Base-by-base conservation (phyloP, 164 flowering plant species). In the Warburgia ugandensis region DNA sequence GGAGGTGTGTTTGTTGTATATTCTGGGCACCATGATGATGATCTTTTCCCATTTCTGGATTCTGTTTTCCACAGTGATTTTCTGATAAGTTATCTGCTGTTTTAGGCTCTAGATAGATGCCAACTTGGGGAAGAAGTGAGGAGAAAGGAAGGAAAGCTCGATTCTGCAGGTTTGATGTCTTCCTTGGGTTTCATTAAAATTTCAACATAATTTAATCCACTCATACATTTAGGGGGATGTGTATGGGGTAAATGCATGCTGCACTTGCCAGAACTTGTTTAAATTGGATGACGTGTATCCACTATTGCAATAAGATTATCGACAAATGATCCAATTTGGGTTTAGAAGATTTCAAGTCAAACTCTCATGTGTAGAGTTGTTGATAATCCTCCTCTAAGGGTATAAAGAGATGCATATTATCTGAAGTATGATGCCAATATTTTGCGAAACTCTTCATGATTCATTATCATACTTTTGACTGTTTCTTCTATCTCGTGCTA, bases 101-200 rank as follows among this genome's bases (percentile, higher is more conserved):
- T 61, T 31, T 38, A 75, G 79, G 79, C 69, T 48, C 56, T 75
- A 3, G 74, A 71, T 49, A 60, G 48, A 48, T 71, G 79, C 54
- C 78, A 70, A 40, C 66, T 73, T 25, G 74, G 70, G 19, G 75
- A 74, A n/a, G 70, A 58, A 47, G 72, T 72, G 0, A 52, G 73
- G 41, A 64, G 48, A 45, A 68, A 68, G 38, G 76, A 63, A 41
- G 66, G 50, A 31, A 60, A 63, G 63, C 68, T 72, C 13, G 74
- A 64, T 31, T 61, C 71, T 11, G 3, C 64, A 61, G 78, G 78
- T 68, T 50, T 37, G 1, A 1, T 37, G n/a, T 11, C 2, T 50
- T 54, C 19, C 19, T 47, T 50, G 9, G 48, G 22, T 26, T 26
- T n/a, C n/a, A n/a, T n/a, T n/a, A n/a, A n/a, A n/a, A n/a, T n/a